A percentile compares a stretch with the other conserved stretches of the same genome.
Conservation (phyloP, 192 early-diverging fungal species). For the Gonapodya prolifera region DNA sequence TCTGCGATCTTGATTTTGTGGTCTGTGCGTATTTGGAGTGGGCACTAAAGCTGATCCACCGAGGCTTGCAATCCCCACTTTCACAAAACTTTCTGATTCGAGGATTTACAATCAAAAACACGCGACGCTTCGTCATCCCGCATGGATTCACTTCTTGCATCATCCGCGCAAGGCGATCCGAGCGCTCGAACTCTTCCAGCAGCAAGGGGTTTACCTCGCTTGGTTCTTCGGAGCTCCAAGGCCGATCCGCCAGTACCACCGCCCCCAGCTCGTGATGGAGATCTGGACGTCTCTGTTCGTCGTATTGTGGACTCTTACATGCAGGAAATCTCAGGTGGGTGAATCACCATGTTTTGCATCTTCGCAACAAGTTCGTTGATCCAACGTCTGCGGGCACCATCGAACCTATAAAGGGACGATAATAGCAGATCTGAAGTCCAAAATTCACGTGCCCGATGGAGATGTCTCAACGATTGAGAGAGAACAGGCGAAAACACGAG, state of each 20-base stretch:
- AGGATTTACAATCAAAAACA: too few species aligned
- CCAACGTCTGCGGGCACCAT: not conserved
- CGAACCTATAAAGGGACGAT: not conserved
- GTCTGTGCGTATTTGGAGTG: too few species aligned
- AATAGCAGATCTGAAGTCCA: not conserved
- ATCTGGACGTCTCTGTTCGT: not conserved
- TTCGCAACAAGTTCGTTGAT: not conserved
- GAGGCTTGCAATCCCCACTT: too few species aligned
- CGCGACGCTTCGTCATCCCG: too few species aligned
- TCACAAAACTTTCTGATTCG: too few species aligned
- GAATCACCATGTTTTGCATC: not conserved
- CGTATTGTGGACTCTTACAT: not conserved
- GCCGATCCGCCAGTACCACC: not conserved
- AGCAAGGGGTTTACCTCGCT: not conserved
- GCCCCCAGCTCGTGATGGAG: not conserved
- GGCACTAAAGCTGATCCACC: too few species aligned
- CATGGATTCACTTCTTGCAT: too few species aligned
- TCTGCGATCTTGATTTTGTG: too few species aligned
- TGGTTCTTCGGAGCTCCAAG: not conserved
- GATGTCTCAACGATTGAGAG: not conserved
- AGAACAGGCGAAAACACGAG: not conserved
- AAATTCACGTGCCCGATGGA: not conserved
- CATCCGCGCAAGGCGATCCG: too few species aligned
- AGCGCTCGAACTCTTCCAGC: too few species aligned
- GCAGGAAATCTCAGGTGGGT: not conserved